Evolutionary conservation across 495 filamentous ascomycete species (phyloP).

Genomic region (Trichoderma reesei): DNA sequence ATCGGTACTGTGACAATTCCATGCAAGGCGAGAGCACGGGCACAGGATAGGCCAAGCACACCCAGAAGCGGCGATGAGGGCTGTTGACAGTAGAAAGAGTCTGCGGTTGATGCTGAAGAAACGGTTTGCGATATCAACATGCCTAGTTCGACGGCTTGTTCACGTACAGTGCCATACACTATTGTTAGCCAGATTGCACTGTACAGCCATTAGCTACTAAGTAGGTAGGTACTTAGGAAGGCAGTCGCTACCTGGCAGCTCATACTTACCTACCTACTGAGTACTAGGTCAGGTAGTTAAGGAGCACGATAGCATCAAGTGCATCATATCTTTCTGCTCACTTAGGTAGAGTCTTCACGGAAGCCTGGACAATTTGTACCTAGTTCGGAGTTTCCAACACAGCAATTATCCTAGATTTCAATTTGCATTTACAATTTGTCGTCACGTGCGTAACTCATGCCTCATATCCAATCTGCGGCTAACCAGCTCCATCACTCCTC

Average conservation of each 20-base stretch:
- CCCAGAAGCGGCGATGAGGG: background rate
- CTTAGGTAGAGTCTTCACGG: too few species aligned
- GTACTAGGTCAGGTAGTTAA: too few species aligned
- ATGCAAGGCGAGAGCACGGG: background rate
- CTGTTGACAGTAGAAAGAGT: background rate
- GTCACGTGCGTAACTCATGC: background rate
- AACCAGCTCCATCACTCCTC: background rate
- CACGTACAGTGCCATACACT: background rate
- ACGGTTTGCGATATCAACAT: background rate
- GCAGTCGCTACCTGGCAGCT: background rate
- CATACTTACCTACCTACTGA: too few species aligned
- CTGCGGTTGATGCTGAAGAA: background rate
- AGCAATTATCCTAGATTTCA: background rate
- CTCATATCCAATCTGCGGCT: background rate
- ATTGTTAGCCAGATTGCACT: background rate
- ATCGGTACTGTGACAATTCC: background rate
- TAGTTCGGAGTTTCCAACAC: background rate
- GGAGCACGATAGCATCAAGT: too few species aligned
- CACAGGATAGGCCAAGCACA: background rate
- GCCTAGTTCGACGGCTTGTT: background rate
- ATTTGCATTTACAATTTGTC: background rate
- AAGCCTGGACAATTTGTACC: too few species aligned
- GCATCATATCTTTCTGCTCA: too few species aligned
- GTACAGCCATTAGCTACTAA: background rate
- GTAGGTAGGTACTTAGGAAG: too few species aligned